Evolutionary conservation across 345 rosid genomes (phyloP).

Genomic region (Schrenkiella parvula): DNA sequence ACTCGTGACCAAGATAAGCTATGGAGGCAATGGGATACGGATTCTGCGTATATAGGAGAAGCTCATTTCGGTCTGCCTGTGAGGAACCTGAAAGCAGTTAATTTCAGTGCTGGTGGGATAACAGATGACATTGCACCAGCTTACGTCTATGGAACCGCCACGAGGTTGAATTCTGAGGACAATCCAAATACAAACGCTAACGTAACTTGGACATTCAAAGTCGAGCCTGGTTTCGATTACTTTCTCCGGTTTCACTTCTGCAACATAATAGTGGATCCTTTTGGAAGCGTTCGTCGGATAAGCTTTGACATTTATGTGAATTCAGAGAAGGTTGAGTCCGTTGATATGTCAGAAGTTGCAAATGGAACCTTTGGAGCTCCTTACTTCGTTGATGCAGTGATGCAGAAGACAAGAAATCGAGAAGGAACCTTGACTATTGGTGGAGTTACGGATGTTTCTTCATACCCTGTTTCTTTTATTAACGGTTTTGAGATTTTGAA

Average conservation of each 20-base stretch:
- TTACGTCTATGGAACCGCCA: constrained; percentile 75
- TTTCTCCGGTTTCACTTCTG: constrained; percentile 80
- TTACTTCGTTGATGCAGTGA: constrained; percentile 54
- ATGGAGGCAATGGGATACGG: constrained; percentile 80
- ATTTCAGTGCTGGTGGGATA: constrained; percentile 36
- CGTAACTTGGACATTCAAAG: constrained; percentile 64
- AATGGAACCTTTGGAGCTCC: constrained; percentile 43
- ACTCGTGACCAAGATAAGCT: constrained; percentile 47
- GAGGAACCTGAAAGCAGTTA: constrained; percentile 44
- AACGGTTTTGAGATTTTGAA: constrained; percentile 70
- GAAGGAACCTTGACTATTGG: constrained; percentile 49
- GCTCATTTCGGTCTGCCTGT: constrained; percentile 26
- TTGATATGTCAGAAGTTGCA: constrained; percentile 47
- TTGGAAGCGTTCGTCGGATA: not conserved
- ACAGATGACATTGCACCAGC: constrained; percentile 52
- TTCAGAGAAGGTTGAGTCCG: constrained; percentile 41
- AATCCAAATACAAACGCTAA: constrained; percentile 43
- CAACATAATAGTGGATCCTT: constrained; percentile 37
- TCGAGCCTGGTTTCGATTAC: constrained; percentile 66
- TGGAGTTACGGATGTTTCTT: constrained; percentile 30
- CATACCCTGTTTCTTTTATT: constrained; percentile 38
- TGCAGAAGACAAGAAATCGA: constrained; percentile 14
- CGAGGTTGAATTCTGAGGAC: constrained; percentile 27
- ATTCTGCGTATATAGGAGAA: constrained; percentile 42
- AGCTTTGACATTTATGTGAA: constrained; percentile 53